These are phyloP conservation scores for Lojkania enalia DNA, from an alignment of 2,329 filamentous ascomycete species.

Conservation along the genomic window DNA sequence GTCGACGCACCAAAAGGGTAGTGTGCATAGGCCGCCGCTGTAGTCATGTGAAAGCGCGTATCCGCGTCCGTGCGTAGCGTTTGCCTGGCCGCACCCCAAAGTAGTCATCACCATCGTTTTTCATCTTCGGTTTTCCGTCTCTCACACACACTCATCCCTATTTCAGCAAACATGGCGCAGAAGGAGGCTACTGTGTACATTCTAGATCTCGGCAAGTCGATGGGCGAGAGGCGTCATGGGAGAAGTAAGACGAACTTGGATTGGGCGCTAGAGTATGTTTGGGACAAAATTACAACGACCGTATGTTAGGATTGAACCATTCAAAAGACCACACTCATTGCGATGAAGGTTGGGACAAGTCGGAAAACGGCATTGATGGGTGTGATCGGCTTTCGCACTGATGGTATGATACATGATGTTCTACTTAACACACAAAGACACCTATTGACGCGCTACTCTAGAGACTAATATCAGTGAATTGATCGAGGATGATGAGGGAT, in stretches of 20 bases:
- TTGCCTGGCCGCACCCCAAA: conserved; percentile 30
- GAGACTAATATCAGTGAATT: conserved; percentile 43
- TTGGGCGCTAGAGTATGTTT: conserved; percentile 88
- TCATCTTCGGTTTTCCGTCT: conserved; percentile 1
- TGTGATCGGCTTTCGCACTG: conserved; percentile 82
- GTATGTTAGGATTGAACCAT: too few relatives aligned
- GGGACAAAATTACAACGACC: conserved; percentile 84
- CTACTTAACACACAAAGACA: background rate
- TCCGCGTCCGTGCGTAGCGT: conserved; percentile 25
- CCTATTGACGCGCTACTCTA: conserved; percentile 9
- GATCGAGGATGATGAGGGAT: conserved; percentile 68
- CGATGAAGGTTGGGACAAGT: conserved; percentile 59
- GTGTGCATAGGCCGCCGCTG: background rate
- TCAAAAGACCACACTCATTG: background rate
- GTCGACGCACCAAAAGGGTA: too few relatives aligned
- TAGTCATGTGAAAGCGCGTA: conserved; percentile 28
- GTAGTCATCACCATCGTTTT: conserved; percentile 7
- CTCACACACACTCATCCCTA: conserved; percentile 5
- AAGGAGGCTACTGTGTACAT: conserved; percentile 95
- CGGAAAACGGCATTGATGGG: conserved; percentile 75
- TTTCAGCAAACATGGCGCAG: conserved; percentile 68
- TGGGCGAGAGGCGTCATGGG: conserved; percentile 72
- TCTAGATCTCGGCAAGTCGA: conserved; percentile 84
- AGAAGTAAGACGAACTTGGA: conserved; percentile 80
- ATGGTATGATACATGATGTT: conserved; percentile 51